Conservation (phyloP, 371 early-diverging fungal genomes). For the Saksenaea oblongispora region DNA sequence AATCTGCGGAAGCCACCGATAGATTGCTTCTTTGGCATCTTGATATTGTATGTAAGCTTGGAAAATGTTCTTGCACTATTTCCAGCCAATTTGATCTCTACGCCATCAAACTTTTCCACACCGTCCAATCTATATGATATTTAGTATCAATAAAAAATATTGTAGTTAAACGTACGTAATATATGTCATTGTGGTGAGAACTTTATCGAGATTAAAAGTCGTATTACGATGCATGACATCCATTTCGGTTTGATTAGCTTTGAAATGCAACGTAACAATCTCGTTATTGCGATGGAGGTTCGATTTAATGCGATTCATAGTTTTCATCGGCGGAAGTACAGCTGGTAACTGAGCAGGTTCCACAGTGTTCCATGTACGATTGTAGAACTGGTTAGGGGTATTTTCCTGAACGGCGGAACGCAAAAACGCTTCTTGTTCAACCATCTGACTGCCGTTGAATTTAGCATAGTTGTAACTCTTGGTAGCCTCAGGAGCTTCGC, state of each 20-base stretch:
- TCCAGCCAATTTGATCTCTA: slow-evolving; percentile 13
- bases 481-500: slow-evolving; percentile 24
- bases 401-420: slow-evolving; percentile 7
- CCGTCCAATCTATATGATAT: background rate
- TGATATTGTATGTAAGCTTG: slow-evolving; percentile 22
- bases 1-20: slow-evolving; percentile 12
- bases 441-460: slow-evolving; percentile 7
- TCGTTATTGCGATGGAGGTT: slow-evolving; percentile 23
- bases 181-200: slow-evolving; percentile 18
- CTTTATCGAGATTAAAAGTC: background rate
- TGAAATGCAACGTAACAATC: slow-evolving; percentile 24
- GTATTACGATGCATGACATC: slow-evolving; percentile 13
- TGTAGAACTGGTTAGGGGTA: slow-evolving; percentile 27
- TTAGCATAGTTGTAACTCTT: slow-evolving; percentile 20
- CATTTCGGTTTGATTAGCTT: slow-evolving; percentile 12
- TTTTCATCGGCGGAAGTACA: slow-evolving; percentile 10
- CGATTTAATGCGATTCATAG: slow-evolving; percentile 19
- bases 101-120: background rate
- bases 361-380: slow-evolving; percentile 26
- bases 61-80: slow-evolving; percentile 13
- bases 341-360: slow-evolving; percentile 10
- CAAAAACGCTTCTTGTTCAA: slow-evolving; percentile 14
- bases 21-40: slow-evolving; percentile 6
- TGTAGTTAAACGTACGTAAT: slow-evolving; percentile 3
- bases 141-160: background rate